phyloP scores from a whole-genome alignment of 345 rosid genomes.

The Populus tremula region DNA sequence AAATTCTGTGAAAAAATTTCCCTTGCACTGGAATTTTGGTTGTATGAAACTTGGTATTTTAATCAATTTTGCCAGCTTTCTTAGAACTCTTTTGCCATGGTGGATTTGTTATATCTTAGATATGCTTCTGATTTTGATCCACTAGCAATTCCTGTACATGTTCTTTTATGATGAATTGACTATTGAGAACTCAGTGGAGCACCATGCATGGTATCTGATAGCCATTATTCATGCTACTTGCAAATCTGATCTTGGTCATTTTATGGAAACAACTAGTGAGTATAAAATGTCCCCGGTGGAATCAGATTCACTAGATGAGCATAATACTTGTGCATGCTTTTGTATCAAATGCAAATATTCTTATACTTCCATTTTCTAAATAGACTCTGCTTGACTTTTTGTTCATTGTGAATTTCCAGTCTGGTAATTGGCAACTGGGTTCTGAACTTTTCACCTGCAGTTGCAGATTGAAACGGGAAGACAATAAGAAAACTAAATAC shows the following conservation, averaged over 20 bases:
- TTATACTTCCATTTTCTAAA: not conserved
- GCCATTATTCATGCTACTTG: too few species aligned
- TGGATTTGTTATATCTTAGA: not conserved
- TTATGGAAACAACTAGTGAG: too few species aligned
- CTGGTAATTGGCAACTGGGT: not conserved
- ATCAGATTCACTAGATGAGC: not conserved
- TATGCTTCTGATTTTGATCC: not conserved
- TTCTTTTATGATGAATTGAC: not conserved
- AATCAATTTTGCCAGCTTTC: not conserved
- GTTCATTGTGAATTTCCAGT: not conserved
- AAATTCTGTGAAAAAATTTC: not conserved
- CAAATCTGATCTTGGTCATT: too few species aligned
- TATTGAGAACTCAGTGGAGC: not conserved
- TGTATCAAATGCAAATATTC: not conserved
- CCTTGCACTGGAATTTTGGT: not conserved
- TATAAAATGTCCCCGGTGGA: not conserved
- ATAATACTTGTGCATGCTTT: not conserved
- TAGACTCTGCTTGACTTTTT: not conserved
- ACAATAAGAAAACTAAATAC: too few species aligned
- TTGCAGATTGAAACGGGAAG: not conserved
- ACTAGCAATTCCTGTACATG: not conserved
- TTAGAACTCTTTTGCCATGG: not conserved
- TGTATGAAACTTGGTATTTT: not conserved
- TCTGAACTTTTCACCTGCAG: not conserved
- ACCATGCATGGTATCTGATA: not conserved